Evolutionary conservation across 2,329 filamentous ascomycete genomes (phyloP).

Genomic region (Dothistroma septosporum): DNA sequence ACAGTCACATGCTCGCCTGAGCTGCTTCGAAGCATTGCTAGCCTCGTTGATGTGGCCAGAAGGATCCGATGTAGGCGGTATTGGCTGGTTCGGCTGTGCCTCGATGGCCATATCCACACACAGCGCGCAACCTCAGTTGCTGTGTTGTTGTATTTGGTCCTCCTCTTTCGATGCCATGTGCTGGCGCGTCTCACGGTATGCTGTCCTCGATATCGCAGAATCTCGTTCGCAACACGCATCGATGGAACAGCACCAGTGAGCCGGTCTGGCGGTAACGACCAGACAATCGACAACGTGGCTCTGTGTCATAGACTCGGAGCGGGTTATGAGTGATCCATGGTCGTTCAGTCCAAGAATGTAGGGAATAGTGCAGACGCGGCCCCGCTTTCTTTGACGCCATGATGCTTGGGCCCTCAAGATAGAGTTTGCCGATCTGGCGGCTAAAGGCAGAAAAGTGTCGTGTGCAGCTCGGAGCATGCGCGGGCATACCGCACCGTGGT

Average conservation of each 20-base stretch:
- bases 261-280: not conserved
- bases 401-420: not conserved
- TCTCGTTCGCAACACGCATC: not conserved
- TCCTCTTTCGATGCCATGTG: conserved; percentile 7
- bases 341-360: not conserved
- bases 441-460: not conserved
- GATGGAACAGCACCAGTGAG: not conserved
- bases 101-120: conserved; percentile 22
- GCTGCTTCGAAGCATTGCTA: conserved; percentile 19
- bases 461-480: not conserved
- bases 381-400: not conserved
- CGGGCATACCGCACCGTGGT: not conserved
- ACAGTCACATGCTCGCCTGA: conserved; percentile 36
- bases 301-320: not conserved
- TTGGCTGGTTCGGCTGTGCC: conserved; percentile 10
- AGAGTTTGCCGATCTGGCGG: not conserved
- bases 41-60: conserved; percentile 7
- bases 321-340: not conserved
- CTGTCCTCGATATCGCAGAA: not conserved
- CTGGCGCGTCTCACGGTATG: not conserved
- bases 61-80: conserved; percentile 10
- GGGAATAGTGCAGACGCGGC: not conserved
- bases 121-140: conserved; percentile 5
- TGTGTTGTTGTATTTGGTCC: conserved; percentile 14
- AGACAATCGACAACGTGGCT: not conserved